Evolutionary conservation across 208 protist genomes (phyloP).

Genomic region (Crithidia expoeki): DNA sequence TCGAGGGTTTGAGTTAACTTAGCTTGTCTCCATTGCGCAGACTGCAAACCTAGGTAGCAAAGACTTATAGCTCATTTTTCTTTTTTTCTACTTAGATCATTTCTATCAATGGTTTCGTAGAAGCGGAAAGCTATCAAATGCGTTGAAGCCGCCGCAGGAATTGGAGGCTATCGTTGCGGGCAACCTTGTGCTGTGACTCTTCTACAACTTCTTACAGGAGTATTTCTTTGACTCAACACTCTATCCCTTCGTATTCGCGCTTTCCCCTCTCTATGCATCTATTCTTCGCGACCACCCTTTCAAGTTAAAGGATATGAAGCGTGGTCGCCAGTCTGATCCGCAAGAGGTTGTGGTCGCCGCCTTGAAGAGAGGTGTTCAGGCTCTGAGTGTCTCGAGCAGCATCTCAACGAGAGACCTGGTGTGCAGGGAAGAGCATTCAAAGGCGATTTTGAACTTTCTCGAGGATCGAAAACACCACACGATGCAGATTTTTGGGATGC

Average conservation of each 20-base stretch:
- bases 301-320: conserved; percentile 24
- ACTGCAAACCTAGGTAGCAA: no score
- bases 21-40: no score
- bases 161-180: no score
- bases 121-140: no score
- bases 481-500: conserved; percentile 92
- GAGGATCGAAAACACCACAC: conserved; percentile 70
- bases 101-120: no score
- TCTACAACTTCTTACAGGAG: no score
- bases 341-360: conserved; percentile 38
- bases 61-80: no score
- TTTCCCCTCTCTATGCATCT: not conserved
- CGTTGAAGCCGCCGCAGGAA: no score
- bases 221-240: conserved; percentile 19
- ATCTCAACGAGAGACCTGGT: conserved; percentile 67
- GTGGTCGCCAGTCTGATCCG: conserved; percentile 3
- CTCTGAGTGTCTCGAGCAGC: conserved; percentile 74
- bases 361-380: conserved; percentile 59
- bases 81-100: no score
- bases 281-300: not conserved
- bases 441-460: conserved; percentile 71
- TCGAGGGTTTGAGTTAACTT: no score
- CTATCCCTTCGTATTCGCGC: not conserved
- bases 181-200: no score
- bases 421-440: conserved; percentile 73